Base-by-base conservation (phyloP, 257 asterid genomes). In the Primulina eburnea region DNA sequence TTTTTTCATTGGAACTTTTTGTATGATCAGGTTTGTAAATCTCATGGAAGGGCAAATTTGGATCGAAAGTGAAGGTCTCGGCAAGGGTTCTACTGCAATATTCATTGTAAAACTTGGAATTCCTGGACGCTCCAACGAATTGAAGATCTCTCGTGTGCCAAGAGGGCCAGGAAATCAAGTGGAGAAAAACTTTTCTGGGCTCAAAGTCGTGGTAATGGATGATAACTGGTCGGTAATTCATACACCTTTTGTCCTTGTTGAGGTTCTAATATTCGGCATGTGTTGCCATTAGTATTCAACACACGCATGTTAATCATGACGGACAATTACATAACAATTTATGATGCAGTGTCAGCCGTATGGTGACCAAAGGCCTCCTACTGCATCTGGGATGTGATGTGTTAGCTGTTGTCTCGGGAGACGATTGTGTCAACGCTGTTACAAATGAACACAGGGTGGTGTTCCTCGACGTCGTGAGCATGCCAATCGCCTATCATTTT, bases 301-400 rank as follows among this genome's bases (percentile, higher is more conserved):
- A 28, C 30, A 28, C 0, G 30, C 30, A 28, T 28, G 2, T 28
- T 28, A 28, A 28, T 28, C 30, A 2, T 28, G 30, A 28, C 30
- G 30, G 30, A 28, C 30, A 28, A 28, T 28, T 28, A 28, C 4
- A 28, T 28, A 28, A 37, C 43, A 37, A 37, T 7, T 35, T 7
- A 10, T 37, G 43, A 37, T 37, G 43, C 43, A 37, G 43, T 37
- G 43, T 37, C 43, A 37, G 14, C 52, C 17, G 52, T 40, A 38
- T 38, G 47, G 47, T 9, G 47, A 38, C 50, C 61, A 86, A 82
- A 86, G 91, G 90, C 69, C 95, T 93, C 53, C 90, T 93, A 1
- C 72, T 82, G 58, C 97, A 86, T 87, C 84, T 91, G 28, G 96
- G 99, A 30, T 94, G 96, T 72, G 95, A 90, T 62, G 99, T 91